phyloP scores from a whole-genome alignment of 148 eudicot genomes.

The Persicaria tinctoria region DNA sequence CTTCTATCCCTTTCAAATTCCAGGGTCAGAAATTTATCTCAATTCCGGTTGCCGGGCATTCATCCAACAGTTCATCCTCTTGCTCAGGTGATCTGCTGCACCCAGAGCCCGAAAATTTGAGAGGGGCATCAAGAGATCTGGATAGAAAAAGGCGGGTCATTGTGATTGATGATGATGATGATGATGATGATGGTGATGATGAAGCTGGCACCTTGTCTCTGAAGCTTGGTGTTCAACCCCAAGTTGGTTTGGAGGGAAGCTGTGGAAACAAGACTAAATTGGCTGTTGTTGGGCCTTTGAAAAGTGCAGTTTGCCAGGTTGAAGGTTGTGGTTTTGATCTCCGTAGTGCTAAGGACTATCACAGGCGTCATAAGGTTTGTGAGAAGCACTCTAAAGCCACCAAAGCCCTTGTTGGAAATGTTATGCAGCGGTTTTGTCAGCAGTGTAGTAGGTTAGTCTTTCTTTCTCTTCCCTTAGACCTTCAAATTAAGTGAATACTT shows the following conservation, averaged over 20 bases:
- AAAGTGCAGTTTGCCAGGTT: conserved; percentile 12
- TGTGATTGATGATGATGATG: conserved; percentile 27
- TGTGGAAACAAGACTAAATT: conserved; percentile 63
- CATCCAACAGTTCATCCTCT: conserved; percentile 44
- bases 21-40: conserved; percentile 25
- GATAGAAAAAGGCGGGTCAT: conserved; percentile 42
- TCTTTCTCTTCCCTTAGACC: background rate
- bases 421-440: conserved; percentile 20
- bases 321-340: conserved; percentile 15
- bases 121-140: conserved; percentile 23
- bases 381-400: conserved; percentile 18
- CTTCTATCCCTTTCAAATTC: conserved; percentile 23
- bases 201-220: conserved; percentile 45
- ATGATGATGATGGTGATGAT: conserved; percentile 33
- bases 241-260: conserved; percentile 18
- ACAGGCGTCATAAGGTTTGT: conserved; percentile 19
- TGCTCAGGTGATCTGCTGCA: conserved; percentile 38
- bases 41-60: conserved; percentile 14
- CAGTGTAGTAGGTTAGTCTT: conserved; percentile 22
- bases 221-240: conserved; percentile 43
- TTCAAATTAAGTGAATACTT: background rate
- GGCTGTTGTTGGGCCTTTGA: background rate
- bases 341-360: conserved; percentile 12
- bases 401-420: conserved; percentile 13
- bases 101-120: conserved; percentile 10